These are phyloP conservation scores for Gossypium trilobum DNA, from an alignment of 441 rosid species.

Conservation along the genomic window DNA sequence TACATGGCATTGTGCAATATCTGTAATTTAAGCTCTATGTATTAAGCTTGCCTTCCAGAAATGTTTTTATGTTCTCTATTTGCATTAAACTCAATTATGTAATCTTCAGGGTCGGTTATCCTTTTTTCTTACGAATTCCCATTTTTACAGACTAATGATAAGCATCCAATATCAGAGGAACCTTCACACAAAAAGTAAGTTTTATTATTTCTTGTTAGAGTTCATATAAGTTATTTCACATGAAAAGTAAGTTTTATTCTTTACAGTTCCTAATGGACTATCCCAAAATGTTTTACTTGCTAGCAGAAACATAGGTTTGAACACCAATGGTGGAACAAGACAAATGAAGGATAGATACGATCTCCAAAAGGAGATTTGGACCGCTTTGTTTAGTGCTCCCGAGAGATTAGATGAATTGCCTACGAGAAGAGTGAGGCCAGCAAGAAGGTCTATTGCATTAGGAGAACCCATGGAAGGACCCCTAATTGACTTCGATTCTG, in stretches of 20 bases:
- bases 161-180: conserved; percentile 16
- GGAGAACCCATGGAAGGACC: conserved; percentile 29
- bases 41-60: neutral
- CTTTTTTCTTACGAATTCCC: neutral
- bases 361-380: conserved; percentile 39
- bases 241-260: neutral
- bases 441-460: conserved; percentile 22
- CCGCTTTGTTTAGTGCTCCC: conserved; percentile 29
- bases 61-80: neutral
- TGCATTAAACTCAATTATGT: neutral
- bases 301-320: conserved; percentile 13
- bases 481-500: conserved; percentile 20
- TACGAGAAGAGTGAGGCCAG: conserved; percentile 11
- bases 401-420: conserved; percentile 26
- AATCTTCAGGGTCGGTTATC: neutral
- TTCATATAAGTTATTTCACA: conserved; percentile 16
- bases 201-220: conserved; percentile 7
- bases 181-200: conserved; percentile 6
- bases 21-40: neutral
- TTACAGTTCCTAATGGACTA: neutral
- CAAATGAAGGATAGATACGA: conserved; percentile 22
- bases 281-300: conserved; percentile 4
- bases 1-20: neutral
- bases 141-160: conserved; percentile 20
- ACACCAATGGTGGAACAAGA: conserved; percentile 18